Conservation (phyloP, 2,329 filamentous ascomycete genomes). For the Diaporthe capsici region DNA sequence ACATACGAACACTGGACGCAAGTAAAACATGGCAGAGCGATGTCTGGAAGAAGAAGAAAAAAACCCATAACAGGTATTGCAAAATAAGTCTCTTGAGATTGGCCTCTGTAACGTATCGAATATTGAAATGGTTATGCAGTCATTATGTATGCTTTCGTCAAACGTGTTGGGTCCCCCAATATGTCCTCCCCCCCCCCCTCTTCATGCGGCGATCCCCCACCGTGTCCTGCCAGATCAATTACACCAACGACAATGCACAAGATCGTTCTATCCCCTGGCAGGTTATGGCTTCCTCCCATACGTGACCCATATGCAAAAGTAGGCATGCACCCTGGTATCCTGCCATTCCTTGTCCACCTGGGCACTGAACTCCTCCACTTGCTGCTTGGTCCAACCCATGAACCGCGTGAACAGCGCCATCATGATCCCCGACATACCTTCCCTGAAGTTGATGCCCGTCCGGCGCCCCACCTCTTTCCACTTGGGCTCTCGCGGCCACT, state of each 20-base stretch:
- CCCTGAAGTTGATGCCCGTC: constrained; percentile 39
- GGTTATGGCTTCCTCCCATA: constrained; percentile 48
- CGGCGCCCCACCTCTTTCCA: constrained; percentile 44
- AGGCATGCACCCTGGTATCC: constrained; percentile 48
- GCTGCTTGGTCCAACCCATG: constrained; percentile 44
- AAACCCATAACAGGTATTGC: rapidly evolving
- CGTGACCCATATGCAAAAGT: constrained; percentile 48
- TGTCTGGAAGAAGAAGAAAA: background rate
- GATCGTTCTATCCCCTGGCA: background rate
- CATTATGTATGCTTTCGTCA: constrained; percentile 27
- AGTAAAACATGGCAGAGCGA: background rate
- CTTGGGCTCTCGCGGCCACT: constrained; percentile 45
- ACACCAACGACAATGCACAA: background rate
- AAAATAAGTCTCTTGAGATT: background rate
- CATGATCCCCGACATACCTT: constrained; percentile 44
- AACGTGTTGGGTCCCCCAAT: background rate
- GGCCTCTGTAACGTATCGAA: background rate
- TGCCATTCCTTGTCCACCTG: constrained; percentile 47
- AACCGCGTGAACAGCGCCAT: constrained; percentile 45
- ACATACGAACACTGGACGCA: too few relatives aligned
- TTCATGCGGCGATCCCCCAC: background rate
- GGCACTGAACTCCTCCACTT: constrained; percentile 45
- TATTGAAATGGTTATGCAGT: background rate
- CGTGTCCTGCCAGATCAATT: background rate
- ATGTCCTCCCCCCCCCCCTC: background rate